phyloP scores from a whole-genome alignment of 2,329 filamentous ascomycete genomes.

The Chrysoporthe puriensis region DNA sequence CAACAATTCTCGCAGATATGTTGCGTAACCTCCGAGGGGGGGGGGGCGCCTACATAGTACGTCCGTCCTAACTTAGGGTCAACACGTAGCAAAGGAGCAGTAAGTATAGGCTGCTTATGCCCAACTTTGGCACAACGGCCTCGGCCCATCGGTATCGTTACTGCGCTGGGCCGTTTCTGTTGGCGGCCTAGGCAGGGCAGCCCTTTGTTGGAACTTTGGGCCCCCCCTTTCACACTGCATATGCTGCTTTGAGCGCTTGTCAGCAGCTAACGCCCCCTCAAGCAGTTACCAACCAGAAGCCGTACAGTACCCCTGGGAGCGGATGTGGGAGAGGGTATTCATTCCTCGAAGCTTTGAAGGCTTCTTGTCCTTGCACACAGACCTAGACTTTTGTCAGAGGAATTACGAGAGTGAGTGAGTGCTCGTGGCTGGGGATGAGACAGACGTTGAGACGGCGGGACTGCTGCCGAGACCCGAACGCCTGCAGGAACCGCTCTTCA shows the following conservation, averaged over 20 bases:
- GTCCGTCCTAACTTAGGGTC: too few relatives aligned
- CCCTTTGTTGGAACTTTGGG: background rate
- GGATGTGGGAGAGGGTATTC: background rate
- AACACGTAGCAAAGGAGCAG: too few relatives aligned
- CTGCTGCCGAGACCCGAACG: background rate
- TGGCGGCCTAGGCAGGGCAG: background rate
- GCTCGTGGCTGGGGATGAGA: background rate
- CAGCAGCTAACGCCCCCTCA: slow-evolving; percentile 11
- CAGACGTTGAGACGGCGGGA: background rate
- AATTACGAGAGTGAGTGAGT: background rate
- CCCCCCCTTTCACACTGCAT: slow-evolving; percentile 19
- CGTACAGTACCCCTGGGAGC: background rate
- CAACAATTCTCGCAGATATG: background rate
- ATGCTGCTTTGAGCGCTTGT: slow-evolving; percentile 13
- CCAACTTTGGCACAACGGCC: slow-evolving; percentile 7
- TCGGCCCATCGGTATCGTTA: slow-evolving; percentile 15
- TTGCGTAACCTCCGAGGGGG: background rate
- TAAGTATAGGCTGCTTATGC: background rate
- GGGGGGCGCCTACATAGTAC: background rate
- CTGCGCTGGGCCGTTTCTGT: slow-evolving; percentile 5
- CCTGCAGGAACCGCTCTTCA: background rate
- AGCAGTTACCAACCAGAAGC: background rate
- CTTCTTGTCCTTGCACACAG: background rate
- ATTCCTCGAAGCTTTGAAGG: background rate
- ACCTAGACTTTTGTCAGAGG: too few relatives aligned